These are phyloP conservation scores for Cladophialophora exuberans DNA, from an alignment of 2,329 filamentous ascomycete genomes.

Conservation along the genomic window DNA sequence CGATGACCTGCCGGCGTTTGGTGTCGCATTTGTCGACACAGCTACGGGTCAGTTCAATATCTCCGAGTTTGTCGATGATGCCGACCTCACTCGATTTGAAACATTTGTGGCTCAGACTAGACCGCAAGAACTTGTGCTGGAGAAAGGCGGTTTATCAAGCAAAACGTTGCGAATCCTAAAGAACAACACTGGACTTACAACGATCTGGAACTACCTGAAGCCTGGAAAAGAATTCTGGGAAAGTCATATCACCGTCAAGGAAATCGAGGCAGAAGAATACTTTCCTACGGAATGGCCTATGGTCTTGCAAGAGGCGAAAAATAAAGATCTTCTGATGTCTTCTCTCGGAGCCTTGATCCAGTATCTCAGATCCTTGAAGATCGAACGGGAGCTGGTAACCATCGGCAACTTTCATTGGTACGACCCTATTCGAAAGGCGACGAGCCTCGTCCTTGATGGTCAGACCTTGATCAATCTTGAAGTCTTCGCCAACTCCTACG, in stretches of 20 bases:
- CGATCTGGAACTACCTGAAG: constrained; percentile 94
- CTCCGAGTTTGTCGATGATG: constrained; percentile 89
- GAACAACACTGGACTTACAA: constrained; percentile 90
- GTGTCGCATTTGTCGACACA: constrained; percentile 91
- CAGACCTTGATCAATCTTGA: constrained; percentile 98
- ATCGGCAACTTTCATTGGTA: constrained; percentile 92
- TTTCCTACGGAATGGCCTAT: constrained; percentile 82
- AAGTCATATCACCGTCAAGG: constrained; percentile 77
- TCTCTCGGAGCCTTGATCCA: constrained; percentile 86
- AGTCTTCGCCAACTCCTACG: constrained; percentile 89
- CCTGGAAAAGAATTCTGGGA: constrained; percentile 88
- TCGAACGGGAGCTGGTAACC: constrained; percentile 83
- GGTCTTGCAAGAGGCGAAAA: constrained; percentile 69
- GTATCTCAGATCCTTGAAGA: constrained; percentile 83
- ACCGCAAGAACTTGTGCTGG: constrained; percentile 84
- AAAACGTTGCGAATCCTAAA: constrained; percentile 91
- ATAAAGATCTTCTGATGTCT: constrained; percentile 85
- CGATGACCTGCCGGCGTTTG: constrained; percentile 78
- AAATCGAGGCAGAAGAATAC: constrained; percentile 78
- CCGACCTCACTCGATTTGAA: constrained; percentile 94
- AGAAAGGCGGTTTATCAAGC: constrained; percentile 84
- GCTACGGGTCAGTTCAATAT: constrained; percentile 94
- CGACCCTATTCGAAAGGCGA: constrained; percentile 86
- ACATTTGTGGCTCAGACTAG: constrained; percentile 92
- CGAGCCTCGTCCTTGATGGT: constrained; percentile 88